Base-by-base conservation (phyloP, 768 basidiomycete species). In the Suillus occidentalis region DNA sequence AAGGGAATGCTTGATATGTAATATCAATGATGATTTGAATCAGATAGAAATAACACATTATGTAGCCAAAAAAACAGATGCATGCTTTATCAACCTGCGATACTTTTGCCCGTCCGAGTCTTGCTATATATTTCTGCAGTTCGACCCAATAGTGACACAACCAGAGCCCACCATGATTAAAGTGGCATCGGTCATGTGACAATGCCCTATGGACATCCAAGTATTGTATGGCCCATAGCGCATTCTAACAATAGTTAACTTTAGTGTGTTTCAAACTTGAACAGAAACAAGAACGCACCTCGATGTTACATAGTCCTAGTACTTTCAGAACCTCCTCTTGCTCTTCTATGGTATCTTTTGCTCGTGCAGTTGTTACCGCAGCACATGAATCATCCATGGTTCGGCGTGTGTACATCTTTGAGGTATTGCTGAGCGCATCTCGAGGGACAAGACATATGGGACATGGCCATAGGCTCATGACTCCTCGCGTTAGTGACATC, bases 171-270 rank as follows among this genome's bases (percentile, higher is more conserved):
- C 66, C 66, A 57, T 73, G 57, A 63, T 79, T 71, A 20, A 69
- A 68, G 70, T 84, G 83, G n/a, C 82, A 74, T 2, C 72, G 69
- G 67, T 84, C 81, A 63, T 73, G 81, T 6, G 75, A 77, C 1
- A 76, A 25, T 36, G 75, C 73, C 13, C 56, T 36, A 64, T 78
- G 66, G 18, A 76, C 73, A 67, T 82, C 79, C 9, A 75, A 77
- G 62, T 75, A 62, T 36, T 50, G 60, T 9, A 83, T 56, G 1
- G 28, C 60, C 78, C 77, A 79, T 63, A 82, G 82, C 18, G 73
- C 75, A 72, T 80, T 55, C 18, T 53, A 40, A 58, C 2, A 20
- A 66, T 8, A 67, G 39, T 31, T 28, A 36, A 50, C 47, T 13
- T 6, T 8, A 64, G 6, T 16, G 9, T 12, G 20, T 22, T 12